Evolutionary conservation across 176 grass and related monocot species (phyloP).

Genomic region (Oryza coarctata): DNA sequence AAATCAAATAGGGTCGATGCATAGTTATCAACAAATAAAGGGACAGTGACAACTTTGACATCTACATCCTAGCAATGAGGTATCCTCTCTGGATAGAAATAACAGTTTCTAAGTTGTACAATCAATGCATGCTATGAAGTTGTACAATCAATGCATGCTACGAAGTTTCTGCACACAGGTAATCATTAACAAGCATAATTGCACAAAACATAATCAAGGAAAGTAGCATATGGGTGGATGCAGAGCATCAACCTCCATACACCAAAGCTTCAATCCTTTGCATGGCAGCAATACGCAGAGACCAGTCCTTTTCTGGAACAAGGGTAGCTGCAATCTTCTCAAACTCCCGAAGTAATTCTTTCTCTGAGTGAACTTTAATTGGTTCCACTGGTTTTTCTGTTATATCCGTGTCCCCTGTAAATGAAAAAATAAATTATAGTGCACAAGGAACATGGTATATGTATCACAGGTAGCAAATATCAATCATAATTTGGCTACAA

Average conservation of each 20-base stretch:
- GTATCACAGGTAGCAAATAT: constrained; percentile 15
- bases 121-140: neutral
- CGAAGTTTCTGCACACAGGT: constrained; percentile 33
- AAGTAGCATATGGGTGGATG: constrained; percentile 16
- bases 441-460: constrained; percentile 12
- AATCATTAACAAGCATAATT: constrained; percentile 24
- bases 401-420: constrained; percentile 72
- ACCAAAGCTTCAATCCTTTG: constrained; percentile 91
- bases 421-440: constrained; percentile 26
- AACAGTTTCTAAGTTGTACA: neutral
- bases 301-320: constrained; percentile 98
- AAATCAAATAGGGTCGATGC: neutral
- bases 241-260: constrained; percentile 68
- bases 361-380: constrained; percentile 90
- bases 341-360: constrained; percentile 88
- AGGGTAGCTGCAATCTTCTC: constrained; percentile 89
- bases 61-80: constrained; percentile 12
- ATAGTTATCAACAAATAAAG: constrained; percentile 11
- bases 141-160: neutral
- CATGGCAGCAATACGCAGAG: constrained; percentile 81
- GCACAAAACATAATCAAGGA: constrained; percentile 23
- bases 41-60: neutral
- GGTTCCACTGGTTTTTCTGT: constrained; percentile 84
- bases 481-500: constrained; percentile 1
- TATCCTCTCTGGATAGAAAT: constrained; percentile 12